These are phyloP conservation scores for Sclerotinia subarctica DNA, from an alignment of 2,329 filamentous ascomycete genomes.

Conservation along the genomic window DNA sequence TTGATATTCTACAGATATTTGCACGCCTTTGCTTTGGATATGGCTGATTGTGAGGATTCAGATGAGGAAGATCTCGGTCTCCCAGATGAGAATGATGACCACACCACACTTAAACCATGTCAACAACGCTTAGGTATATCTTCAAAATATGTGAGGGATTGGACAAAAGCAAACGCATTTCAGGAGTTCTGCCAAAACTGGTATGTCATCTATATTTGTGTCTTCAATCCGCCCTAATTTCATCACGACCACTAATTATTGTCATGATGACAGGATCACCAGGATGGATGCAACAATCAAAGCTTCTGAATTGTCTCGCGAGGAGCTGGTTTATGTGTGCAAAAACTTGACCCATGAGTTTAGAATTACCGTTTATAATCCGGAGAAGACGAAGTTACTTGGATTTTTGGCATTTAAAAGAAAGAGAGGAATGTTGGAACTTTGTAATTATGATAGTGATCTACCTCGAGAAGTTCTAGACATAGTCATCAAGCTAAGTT, in stretches of 20 bases:
- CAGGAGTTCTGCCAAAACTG: background rate
- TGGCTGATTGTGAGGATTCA: background rate
- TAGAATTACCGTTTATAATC: background rate
- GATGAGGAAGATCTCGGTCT: background rate
- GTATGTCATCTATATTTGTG: background rate
- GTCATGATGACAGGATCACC: background rate
- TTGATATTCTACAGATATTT: background rate
- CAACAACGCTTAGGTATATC: slow-evolving; percentile 1
- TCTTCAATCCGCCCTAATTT: background rate
- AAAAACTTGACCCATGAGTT: background rate
- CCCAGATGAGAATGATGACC: background rate
- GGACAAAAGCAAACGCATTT: background rate
- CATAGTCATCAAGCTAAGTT: slow-evolving; percentile 27
- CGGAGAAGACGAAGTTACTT: background rate
- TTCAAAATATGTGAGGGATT: background rate
- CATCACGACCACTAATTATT: background rate
- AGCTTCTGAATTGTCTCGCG: background rate
- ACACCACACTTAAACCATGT: background rate
- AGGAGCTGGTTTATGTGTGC: background rate
- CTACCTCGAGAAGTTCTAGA: slow-evolving; percentile 23
- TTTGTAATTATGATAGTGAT: slow-evolving; percentile 13
- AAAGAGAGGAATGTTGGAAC: background rate
- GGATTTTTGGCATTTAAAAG: background rate
- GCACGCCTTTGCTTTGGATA: background rate
- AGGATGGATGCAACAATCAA: background rate